These are phyloP conservation scores for Beta lomatogona DNA, from an alignment of 179 eudicot species.

Conservation along the genomic window DNA sequence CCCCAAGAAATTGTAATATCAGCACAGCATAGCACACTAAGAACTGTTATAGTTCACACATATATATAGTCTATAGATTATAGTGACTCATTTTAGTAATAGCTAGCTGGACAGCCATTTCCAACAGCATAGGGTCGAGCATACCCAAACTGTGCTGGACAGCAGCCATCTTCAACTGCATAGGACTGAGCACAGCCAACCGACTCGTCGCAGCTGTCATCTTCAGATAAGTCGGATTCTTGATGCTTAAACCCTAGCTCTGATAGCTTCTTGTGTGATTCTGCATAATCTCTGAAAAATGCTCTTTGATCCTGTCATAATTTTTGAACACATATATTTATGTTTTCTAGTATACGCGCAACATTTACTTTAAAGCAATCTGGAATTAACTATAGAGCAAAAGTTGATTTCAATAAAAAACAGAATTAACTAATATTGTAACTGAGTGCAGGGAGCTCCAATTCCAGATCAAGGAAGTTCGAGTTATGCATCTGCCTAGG, in stretches of 20 bases:
- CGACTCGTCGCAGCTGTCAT: neutral
- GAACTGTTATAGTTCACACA: neutral
- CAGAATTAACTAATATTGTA: too few relatives aligned
- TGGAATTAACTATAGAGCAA: too few relatives aligned
- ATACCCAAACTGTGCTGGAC: neutral
- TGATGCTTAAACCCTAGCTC: constrained; percentile 55
- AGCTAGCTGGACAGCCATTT: constrained; percentile 11
- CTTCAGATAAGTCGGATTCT: constrained; percentile 11
- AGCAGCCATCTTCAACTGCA: neutral
- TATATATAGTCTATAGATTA: neutral
- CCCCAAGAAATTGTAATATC: too few relatives aligned
- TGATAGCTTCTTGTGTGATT: constrained; percentile 77
- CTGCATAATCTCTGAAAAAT: constrained; percentile 70
- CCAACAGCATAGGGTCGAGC: constrained; percentile 1
- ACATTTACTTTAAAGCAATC: too few relatives aligned
- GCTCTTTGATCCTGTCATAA: constrained; percentile 58
- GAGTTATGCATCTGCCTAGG: too few relatives aligned
- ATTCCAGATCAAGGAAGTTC: too few relatives aligned
- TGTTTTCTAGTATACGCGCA: too few relatives aligned
- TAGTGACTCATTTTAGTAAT: neutral
- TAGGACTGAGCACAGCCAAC: neutral
- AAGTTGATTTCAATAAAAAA: too few relatives aligned
- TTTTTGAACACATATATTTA: neutral
- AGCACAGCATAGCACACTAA: too few relatives aligned
- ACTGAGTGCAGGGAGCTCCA: too few relatives aligned